Evolutionary conservation across 495 filamentous ascomycete genomes (phyloP), one percentile per base, ranked within the genome.

Genomic region (Acidomyces sp.): DNA sequence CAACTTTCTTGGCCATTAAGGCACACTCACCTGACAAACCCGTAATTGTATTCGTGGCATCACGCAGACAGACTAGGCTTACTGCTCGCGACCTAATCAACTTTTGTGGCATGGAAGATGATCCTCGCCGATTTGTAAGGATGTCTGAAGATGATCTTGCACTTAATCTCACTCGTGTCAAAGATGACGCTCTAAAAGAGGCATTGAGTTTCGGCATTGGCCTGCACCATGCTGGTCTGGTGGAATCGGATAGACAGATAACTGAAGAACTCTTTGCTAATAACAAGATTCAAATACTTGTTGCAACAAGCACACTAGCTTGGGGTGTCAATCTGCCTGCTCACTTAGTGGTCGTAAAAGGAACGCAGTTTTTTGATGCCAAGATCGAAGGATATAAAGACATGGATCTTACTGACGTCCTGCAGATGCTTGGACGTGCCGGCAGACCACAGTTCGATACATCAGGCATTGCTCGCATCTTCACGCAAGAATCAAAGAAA

Each of bases 241-340:
- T 96, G 3, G 90, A 99, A 64, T 83, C 81, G 11, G 90, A 99
- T 56, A 72, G 90, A 29, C 80, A 85, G 55, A 64, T 99, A 0
- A 69, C 88, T 0, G 90, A 99, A 56, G 87, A 96, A 57, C 70
- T 99, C 3, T 96, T 96, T 55, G 73, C 87, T 12, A 88, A 93
- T 61, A 95, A 95, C 67, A 93, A 94, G 68, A 96, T 96, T 35
- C 90, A 99, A 54, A 80, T 99, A 42, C 69, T 99, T 5, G 77
- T 96, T 0, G 90, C 90, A n/a, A 99, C 90, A 2, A 88, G 82
- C 57, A 99, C 90, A 6, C 68, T 99, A 18, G 90, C 90, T 5
- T 99, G 90, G 90, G 90, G 90, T 61, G 92, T 99, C 45, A 99
- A 99, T 61, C 70, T 99, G 55, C 90, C 90, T 0, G 90, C 90